A percentile compares a stretch with the other conserved stretches of the same genome.
Evolutionary conservation across 805 yeast species (phyloP).

Genomic region (Ogataea siamensis): DNA sequence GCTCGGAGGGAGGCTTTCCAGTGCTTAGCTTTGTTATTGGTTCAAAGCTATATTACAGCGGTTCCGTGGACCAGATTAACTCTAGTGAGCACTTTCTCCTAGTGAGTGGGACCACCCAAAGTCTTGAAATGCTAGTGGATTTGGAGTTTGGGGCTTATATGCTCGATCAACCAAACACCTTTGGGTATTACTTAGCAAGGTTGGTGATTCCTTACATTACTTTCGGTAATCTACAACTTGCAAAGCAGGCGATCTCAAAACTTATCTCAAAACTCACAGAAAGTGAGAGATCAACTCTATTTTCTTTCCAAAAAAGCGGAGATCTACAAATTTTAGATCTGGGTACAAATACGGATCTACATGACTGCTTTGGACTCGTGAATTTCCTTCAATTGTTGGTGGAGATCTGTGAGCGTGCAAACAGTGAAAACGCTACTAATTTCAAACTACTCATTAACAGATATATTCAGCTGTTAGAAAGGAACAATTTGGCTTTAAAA

Average conservation of each 20-base stretch:
- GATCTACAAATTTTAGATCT: constrained; percentile 36
- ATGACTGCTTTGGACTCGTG: constrained; percentile 44
- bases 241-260: constrained; percentile 39
- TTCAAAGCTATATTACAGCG: constrained; percentile 47
- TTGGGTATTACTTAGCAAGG: constrained; percentile 39
- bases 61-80: constrained; percentile 24
- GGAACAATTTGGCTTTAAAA: constrained; percentile 21
- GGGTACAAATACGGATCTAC: constrained; percentile 9
- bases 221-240: constrained; percentile 63
- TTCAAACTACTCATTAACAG: constrained; percentile 46
- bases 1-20: constrained; percentile 66
- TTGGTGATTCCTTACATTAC: constrained; percentile 74
- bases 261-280: constrained; percentile 36
- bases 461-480: constrained; percentile 27
- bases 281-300: constrained; percentile 17
- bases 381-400: constrained; percentile 71
- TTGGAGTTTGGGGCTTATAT: constrained; percentile 36
- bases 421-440: constrained; percentile 37
- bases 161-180: constrained; percentile 31
- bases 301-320: constrained; percentile 20
- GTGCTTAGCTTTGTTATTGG: constrained; percentile 76
- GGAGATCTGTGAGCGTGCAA: constrained; percentile 50
- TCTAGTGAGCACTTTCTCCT: constrained; percentile 31
- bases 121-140: constrained; percentile 27
- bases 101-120: constrained; percentile 23